Base-by-base conservation (phyloP, 140 eudicot genomes). In the Senecio squalidus region DNA sequence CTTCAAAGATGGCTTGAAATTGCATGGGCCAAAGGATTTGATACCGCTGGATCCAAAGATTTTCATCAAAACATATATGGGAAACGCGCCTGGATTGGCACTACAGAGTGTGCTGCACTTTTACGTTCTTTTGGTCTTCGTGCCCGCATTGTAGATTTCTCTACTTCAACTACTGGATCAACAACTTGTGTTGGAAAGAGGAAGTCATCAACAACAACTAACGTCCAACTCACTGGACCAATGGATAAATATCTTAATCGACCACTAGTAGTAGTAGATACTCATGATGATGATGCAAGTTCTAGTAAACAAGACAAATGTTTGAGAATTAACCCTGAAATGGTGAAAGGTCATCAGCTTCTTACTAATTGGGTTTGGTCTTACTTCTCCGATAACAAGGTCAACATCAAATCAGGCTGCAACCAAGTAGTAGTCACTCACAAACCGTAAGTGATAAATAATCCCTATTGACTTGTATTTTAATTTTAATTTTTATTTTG, bases 91-190 rank as follows among this genome's bases (percentile, higher is more conserved):
- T 91, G 98, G 98, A 86, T 91, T 55, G 98, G 98, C 29, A 84
- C 98, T 53, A 83, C 96, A 0, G 98, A 91, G 55, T 91, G 98
- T 53, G 94, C 96, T 63, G 85, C 98, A 22, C 80, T 91, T 64
- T 73, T 91, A 17, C 88, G 96, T 57, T 91, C 96, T 48, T 88
- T 88, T 55, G 94, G 96, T 24, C 60, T 88, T 62, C 87, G 87
- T 71, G 96, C 96, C 20, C 74, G 76, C 36, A 78, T 88, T 73
- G 95, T 82, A 55, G 97, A 89, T 75, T 89, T 89, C 46, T 79
- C 59, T 64, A 40, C 74, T 69, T 26, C 62, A 33, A 59, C 33
- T 44, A 6, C 24, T 54, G 59, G 70, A 49, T 28, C 52, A 40
- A 54, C 41, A 36, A 36, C 14, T 36, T n/a, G 13, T 46, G 16